A percentile compares a stretch with the other conserved stretches of the same genome.
phyloP scores from a whole-genome alignment of 139 green algal genomes.

The Micromonas pusilla region DNA sequence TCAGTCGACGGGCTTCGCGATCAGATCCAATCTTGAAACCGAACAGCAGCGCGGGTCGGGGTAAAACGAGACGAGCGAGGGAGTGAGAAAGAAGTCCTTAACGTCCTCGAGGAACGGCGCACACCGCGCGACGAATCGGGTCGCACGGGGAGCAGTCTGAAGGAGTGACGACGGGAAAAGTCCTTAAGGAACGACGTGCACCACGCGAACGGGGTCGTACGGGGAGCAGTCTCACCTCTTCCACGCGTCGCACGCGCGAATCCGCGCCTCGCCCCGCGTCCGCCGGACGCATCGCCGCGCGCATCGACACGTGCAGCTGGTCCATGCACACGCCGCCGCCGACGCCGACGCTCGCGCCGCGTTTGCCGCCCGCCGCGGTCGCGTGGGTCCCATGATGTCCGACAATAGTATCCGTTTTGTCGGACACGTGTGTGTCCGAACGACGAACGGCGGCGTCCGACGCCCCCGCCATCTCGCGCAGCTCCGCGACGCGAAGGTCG shows the following conservation, averaged over 20 bases:
- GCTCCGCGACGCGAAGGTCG: neutral
- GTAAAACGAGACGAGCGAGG: too few relatives aligned
- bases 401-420: neutral
- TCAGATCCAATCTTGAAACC: too few relatives aligned
- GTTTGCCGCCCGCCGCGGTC: neutral
- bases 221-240: too few relatives aligned
- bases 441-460: neutral
- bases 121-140: too few relatives aligned
- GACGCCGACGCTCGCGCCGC: neutral
- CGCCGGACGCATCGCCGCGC: slow-evolving; percentile 59
- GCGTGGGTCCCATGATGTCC: neutral
- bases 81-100: too few relatives aligned
- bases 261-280: slow-evolving; percentile 16
- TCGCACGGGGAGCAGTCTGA: too few relatives aligned
- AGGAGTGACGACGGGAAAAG: too few relatives aligned
- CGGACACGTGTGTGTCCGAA: neutral
- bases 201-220: too few relatives aligned
- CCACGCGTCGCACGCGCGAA: neutral
- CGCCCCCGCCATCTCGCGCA: neutral
- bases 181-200: too few relatives aligned
- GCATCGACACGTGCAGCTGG: slow-evolving; percentile 28
- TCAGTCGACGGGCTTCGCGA: too few relatives aligned
- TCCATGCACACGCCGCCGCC: neutral
- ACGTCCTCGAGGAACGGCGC: too few relatives aligned
- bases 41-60: too few relatives aligned